Percentiles rank a stretch among this genome's conserved stretches.
phyloP scores from a whole-genome alignment of 176 grass and related monocot species.

The Saccharum spontaneum region DNA sequence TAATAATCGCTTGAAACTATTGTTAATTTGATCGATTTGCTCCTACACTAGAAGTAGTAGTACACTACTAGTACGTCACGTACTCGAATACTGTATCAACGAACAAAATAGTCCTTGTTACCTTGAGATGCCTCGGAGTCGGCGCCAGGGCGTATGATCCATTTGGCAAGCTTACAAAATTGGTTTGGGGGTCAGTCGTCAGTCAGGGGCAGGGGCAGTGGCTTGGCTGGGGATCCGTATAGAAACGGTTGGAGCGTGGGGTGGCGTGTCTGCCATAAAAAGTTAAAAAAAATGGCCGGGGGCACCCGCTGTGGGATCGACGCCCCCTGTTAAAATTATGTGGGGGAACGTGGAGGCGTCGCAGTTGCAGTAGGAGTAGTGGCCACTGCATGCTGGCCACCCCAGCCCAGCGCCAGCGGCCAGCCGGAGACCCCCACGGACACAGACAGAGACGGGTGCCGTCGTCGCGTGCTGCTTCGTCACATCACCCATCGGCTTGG shows the following conservation, averaged over 20 bases:
- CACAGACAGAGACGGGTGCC: not conserved
- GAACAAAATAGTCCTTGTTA: not conserved
- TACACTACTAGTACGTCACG: not conserved
- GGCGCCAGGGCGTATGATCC: constrained; percentile 25
- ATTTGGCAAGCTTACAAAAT: constrained; percentile 55
- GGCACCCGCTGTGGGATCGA: constrained; percentile 52
- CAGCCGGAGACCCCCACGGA: too few species aligned
- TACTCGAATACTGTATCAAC: not conserved
- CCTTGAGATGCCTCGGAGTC: constrained; percentile 33
- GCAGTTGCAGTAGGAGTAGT: not conserved
- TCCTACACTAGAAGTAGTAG: not conserved
- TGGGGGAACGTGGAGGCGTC: constrained; percentile 30
- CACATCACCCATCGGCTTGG: not conserved
- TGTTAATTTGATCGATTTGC: not conserved
- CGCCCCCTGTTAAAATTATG: constrained; percentile 25
- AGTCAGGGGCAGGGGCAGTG: not conserved
- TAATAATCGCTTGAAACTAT: not conserved
- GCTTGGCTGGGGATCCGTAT: constrained; percentile 41
- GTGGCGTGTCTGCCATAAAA: constrained; percentile 47
- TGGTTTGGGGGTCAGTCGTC: not conserved
- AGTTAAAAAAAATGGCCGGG: constrained; percentile 3
- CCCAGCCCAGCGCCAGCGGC: too few species aligned
- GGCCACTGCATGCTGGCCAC: too few species aligned
- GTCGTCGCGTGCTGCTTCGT: not conserved
- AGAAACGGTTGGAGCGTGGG: constrained; percentile 47